Base-by-base conservation (phyloP, 495 filamentous ascomycete species). In the Xylaria intraflava region DNA sequence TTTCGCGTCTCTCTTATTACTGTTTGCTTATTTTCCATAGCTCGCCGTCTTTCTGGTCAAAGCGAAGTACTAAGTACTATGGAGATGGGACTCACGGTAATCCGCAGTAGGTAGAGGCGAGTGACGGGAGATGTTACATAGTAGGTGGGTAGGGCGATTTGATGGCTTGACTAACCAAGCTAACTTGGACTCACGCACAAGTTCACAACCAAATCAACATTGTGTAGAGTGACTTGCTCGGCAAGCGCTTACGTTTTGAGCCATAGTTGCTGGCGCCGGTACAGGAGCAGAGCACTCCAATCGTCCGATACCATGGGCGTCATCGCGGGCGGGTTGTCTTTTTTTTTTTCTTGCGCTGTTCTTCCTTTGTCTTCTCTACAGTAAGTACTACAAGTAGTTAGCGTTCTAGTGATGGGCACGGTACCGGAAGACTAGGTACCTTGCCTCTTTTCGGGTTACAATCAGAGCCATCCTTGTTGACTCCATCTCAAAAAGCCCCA, bases 111-210 rank as follows among this genome's bases (percentile, higher is more conserved):
- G 5, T 35, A 35, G 4, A 29, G 27, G 27, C 26, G 31, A 26
- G 29, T 27, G 23, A 26, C 14, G 31, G 38, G 17, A 42, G 6
- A 19, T 23, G 29, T 31, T 46, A 51, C 41, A 23, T 51, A 38
- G 49, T 43, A 20, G 27, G 50, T 53, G 50, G 50, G 50, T 53
- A 45, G 40, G 50, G 50, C 40, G 51, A 39, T 22, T 20, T 45
- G n/a, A 11, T 29, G 23, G 27, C 6, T 16, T 19, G 43, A 33
- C 43, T 46, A 17, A 46, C 43, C 11, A 35, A 2, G 14, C 31
- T 35, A 3, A 35, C 31, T 35, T 35, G 6, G 31, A 35, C 31
- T 35, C 14, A 38, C 14, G 17, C 12, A 38, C 8, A n/a, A n/a
- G n/a, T n/a, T n/a, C n/a, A n/a, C n/a, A n/a, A n/a, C n/a, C n/a